Conservation (phyloP, 2,329 filamentous ascomycete species). For the Metarhizium rileyi region DNA sequence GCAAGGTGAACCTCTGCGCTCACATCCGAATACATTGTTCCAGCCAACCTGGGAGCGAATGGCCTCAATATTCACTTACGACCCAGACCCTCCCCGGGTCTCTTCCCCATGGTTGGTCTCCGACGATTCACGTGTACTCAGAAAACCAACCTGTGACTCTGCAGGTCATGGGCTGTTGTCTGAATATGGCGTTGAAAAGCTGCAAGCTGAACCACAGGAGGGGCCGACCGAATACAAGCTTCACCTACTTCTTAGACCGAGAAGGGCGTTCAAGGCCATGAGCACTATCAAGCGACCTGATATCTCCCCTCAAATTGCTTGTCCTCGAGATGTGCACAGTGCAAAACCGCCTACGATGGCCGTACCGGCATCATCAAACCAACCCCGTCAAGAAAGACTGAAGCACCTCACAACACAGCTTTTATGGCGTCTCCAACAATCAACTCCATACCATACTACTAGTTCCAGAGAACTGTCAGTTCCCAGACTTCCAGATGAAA, state of each 20-base stretch:
- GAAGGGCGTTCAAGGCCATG: slow-evolving; percentile 62
- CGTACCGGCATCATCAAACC: slow-evolving; percentile 39
- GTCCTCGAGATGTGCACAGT: slow-evolving; percentile 4
- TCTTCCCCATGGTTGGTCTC: slow-evolving; percentile 80
- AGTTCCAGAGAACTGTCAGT: slow-evolving; percentile 66
- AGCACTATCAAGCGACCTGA: slow-evolving; percentile 40
- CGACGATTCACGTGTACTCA: slow-evolving; percentile 25
- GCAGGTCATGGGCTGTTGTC: slow-evolving; percentile 34
- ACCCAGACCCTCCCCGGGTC: slow-evolving; percentile 77
- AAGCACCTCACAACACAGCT: slow-evolving; percentile 92
- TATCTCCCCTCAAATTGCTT: slow-evolving; percentile 3
- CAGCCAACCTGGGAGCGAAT: slow-evolving; percentile 31
- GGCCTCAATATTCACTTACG: slow-evolving; percentile 95
- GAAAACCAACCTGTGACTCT: slow-evolving; percentile 21
- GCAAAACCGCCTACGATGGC: slow-evolving; percentile 16
- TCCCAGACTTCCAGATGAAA: slow-evolving; percentile 61
- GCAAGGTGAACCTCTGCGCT: neutral
- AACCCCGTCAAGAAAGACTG: slow-evolving; percentile 72
- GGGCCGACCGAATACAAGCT: slow-evolving; percentile 96
- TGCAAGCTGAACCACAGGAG: slow-evolving; percentile 86
- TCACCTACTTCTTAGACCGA: slow-evolving; percentile 72
- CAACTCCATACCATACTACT: slow-evolving; percentile 79
- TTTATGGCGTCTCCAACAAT: slow-evolving; percentile 90
- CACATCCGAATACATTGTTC: neutral
- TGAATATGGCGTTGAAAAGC: slow-evolving; percentile 59